Percentiles rank a stretch among this genome's conserved stretches.
Conservation (phyloP, 148 eudicot genomes). For the Silene latifolia region DNA sequence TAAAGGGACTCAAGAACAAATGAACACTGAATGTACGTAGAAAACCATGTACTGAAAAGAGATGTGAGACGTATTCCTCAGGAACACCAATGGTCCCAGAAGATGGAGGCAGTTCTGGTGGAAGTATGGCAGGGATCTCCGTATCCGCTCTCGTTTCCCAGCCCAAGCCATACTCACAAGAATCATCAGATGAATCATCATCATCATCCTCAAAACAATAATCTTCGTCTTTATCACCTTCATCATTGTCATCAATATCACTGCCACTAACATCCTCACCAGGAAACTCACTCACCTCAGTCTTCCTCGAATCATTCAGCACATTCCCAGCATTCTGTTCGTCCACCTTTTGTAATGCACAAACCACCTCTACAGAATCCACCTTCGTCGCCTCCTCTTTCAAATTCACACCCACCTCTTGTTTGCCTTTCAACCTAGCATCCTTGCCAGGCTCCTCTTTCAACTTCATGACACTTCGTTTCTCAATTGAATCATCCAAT, state of each 20-base stretch:
- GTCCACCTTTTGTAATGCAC: conserved; percentile 5
- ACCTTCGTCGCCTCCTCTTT: not conserved
- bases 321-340: conserved; percentile 15
- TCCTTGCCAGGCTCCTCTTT: not conserved
- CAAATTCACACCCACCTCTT: not conserved
- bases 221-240: conserved; percentile 32
- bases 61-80: conserved; percentile 71
- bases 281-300: conserved; percentile 14
- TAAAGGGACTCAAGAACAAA: conserved; percentile 79
- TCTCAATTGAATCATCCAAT: conserved; percentile 47
- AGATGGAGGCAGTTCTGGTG: conserved; percentile 45
- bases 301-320: conserved; percentile 12
- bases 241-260: conserved; percentile 25
- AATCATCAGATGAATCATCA: conserved; percentile 54
- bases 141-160: conserved; percentile 35
- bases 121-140: conserved; percentile 46
- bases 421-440: not conserved
- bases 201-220: conserved; percentile 22
- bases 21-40: conserved; percentile 71
- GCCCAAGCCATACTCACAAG: conserved; percentile 45
- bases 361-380: not conserved
- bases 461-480: conserved; percentile 24
- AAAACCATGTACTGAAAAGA: conserved; percentile 76
- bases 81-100: conserved; percentile 61
- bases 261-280: not conserved